Conservation (phyloP, 169 alveolate genomes). For the Eimeria maxima region DNA sequence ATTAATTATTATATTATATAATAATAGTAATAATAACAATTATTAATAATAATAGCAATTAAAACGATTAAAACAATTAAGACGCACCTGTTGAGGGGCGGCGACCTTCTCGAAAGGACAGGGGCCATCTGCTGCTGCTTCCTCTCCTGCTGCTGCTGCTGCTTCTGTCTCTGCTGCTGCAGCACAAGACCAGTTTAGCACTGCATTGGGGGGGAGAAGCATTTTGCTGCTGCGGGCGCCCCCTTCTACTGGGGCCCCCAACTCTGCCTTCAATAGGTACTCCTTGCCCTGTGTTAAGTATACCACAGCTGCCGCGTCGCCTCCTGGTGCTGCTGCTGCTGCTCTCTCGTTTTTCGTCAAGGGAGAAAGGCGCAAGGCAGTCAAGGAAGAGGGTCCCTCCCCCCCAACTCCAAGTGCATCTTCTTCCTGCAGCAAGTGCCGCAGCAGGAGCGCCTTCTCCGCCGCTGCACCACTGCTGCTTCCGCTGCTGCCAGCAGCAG, state of each 20-base stretch:
- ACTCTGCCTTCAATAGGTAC: slow-evolving; percentile 61
- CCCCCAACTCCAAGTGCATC: not conserved
- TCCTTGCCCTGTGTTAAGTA: slow-evolving; percentile 51
- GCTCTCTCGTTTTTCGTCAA: slow-evolving; percentile 34
- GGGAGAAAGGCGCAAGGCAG: not conserved
- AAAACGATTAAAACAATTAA: too few species aligned
- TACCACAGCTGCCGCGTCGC: not conserved
- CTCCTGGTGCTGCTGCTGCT: slow-evolving; percentile 40
- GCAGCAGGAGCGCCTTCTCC: slow-evolving; percentile 67
- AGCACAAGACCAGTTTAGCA: slow-evolving; percentile 10
- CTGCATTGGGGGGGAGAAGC: slow-evolving; percentile 39
- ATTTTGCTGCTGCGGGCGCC: not conserved
- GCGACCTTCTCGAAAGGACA: not conserved
- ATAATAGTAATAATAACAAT: too few species aligned
- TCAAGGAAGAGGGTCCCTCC: not conserved
- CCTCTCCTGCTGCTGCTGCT: not conserved
- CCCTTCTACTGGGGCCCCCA: not conserved
- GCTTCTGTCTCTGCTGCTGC: not conserved
- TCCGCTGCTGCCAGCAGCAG: slow-evolving; percentile 49
- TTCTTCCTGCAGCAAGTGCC: slow-evolving; percentile 41
- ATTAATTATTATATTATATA: too few species aligned
- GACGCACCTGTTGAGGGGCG: slow-evolving; percentile 5
- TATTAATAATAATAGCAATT: too few species aligned
- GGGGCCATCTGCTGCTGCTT: not conserved
- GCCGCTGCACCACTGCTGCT: slow-evolving; percentile 10